phyloP scores from a whole-genome alignment of 352 stramenopile genomes.

The Globisporangium spinosum region DNA sequence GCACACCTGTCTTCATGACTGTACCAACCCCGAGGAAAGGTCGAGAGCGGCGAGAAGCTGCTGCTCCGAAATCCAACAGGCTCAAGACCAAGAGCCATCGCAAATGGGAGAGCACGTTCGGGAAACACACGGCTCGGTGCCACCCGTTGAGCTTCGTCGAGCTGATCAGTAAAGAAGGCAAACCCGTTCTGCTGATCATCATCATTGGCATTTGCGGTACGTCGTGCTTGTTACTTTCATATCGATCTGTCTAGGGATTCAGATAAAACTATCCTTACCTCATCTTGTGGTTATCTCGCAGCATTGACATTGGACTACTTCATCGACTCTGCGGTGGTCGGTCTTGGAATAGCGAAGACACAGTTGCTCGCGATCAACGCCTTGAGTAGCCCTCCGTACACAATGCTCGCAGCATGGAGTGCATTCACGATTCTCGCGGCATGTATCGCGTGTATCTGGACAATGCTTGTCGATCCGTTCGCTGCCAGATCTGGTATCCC shows the following conservation, averaged over 20 bases:
- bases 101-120: slow-evolving; percentile 43
- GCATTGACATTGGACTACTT: slow-evolving; percentile 51
- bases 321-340: slow-evolving; percentile 31
- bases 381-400: slow-evolving; percentile 18
- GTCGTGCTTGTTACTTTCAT: slow-evolving; percentile 2
- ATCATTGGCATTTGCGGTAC: slow-evolving; percentile 47
- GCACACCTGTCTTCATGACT: slow-evolving; percentile 5
- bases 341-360: slow-evolving; percentile 18
- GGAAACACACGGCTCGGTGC: slow-evolving; percentile 29
- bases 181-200: slow-evolving; percentile 48
- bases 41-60: neutral
- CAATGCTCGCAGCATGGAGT: slow-evolving; percentile 28
- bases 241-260: neutral
- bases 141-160: slow-evolving; percentile 32
- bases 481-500: slow-evolving; percentile 64
- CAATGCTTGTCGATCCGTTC: slow-evolving; percentile 35
- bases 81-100: slow-evolving; percentile 38
- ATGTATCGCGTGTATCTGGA: slow-evolving; percentile 39
- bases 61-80: slow-evolving; percentile 5
- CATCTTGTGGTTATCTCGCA: slow-evolving; percentile 12
- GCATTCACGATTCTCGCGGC: slow-evolving; percentile 35
- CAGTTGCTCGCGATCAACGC: slow-evolving; percentile 19
- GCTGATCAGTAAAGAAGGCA: slow-evolving; percentile 50
- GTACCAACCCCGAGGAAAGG: neutral
- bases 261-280: neutral